Conservation (phyloP, 805 yeast species). For the Clavispora carvajalis region DNA sequence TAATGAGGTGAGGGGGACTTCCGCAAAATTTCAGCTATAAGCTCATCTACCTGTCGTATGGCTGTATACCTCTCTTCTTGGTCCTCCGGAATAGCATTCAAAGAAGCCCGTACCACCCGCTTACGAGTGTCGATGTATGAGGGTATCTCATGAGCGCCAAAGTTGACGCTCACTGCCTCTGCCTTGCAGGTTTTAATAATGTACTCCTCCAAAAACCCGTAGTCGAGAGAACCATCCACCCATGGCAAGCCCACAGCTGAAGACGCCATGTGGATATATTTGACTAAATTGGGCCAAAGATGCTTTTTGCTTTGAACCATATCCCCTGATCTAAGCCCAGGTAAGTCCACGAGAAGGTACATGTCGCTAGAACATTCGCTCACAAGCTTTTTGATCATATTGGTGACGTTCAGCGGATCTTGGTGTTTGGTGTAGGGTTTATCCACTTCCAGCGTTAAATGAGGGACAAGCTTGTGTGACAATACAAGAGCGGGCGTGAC, state of each 20-base stretch:
- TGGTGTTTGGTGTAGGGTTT: conserved; percentile 18
- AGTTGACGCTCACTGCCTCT: conserved; percentile 31
- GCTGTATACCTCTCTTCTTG: conserved; percentile 20
- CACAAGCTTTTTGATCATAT: conserved; percentile 30
- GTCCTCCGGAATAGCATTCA: conserved; percentile 41
- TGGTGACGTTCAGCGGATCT: conserved; percentile 22
- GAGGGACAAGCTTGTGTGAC: conserved; percentile 34
- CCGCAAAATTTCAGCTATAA: conserved; percentile 52
- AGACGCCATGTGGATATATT: conserved; percentile 52
- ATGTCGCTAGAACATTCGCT: conserved; percentile 37
- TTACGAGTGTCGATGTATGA: conserved; percentile 58
- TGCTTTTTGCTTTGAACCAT: conserved; percentile 25
- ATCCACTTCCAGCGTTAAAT: conserved; percentile 20
- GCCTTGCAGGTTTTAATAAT: conserved; percentile 51
- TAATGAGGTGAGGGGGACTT: conserved; percentile 71
- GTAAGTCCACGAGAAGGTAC: conserved; percentile 34
- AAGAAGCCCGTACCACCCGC: conserved; percentile 56
- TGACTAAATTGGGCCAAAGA: conserved; percentile 45
- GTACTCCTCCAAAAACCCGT: conserved; percentile 37
- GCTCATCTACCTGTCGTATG: conserved; percentile 39
- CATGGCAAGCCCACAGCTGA: conserved; percentile 58
- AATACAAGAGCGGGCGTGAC: conserved; percentile 34
- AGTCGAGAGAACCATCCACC: conserved; percentile 36
- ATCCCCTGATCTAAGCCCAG: conserved; percentile 31
- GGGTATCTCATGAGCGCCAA: conserved; percentile 43